phyloP scores from a whole-genome alignment of 2,329 filamentous ascomycete species.

The Gyromitra esculenta region DNA sequence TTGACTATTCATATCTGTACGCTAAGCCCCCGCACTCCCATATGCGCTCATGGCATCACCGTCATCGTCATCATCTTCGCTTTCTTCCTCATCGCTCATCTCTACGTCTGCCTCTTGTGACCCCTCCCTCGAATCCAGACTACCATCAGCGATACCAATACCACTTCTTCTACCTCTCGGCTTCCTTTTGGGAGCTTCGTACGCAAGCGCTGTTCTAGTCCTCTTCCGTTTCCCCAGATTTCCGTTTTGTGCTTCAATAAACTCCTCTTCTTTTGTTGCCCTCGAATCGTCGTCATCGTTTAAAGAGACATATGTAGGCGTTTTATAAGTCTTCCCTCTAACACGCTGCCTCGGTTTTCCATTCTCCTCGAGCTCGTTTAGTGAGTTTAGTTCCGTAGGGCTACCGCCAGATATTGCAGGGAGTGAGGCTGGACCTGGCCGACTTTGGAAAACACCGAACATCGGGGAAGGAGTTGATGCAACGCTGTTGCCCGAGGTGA shows the following conservation, averaged over 20 bases:
- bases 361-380: constrained; percentile 28
- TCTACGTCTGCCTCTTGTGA: constrained; percentile 73
- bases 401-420: constrained; percentile 38
- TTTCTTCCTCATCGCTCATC: constrained; percentile 75
- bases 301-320: constrained; percentile 48
- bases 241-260: constrained; percentile 50
- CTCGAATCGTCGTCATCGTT: constrained; percentile 42
- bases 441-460: constrained; percentile 46
- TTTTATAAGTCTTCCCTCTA: constrained; percentile 54
- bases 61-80: constrained; percentile 70
- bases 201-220: constrained; percentile 61
- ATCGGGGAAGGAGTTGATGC: constrained; percentile 44
- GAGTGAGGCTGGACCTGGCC: constrained; percentile 41
- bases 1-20: not conserved
- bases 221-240: constrained; percentile 54
- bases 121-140: constrained; percentile 76
- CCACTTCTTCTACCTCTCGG: constrained; percentile 72
- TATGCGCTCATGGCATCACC: constrained; percentile 70
- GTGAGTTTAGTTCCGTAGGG: constrained; percentile 29
- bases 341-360: constrained; percentile 42
- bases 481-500: constrained; percentile 34
- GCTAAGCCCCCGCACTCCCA: constrained; percentile 59
- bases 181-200: constrained; percentile 74
- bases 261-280: constrained; percentile 53
- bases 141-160: constrained; percentile 73